Percentiles rank a stretch among this genome's conserved stretches.
These are phyloP conservation scores for Boletus bicolor DNA, from an alignment of 768 basidiomycete genomes.

Conservation along the genomic window DNA sequence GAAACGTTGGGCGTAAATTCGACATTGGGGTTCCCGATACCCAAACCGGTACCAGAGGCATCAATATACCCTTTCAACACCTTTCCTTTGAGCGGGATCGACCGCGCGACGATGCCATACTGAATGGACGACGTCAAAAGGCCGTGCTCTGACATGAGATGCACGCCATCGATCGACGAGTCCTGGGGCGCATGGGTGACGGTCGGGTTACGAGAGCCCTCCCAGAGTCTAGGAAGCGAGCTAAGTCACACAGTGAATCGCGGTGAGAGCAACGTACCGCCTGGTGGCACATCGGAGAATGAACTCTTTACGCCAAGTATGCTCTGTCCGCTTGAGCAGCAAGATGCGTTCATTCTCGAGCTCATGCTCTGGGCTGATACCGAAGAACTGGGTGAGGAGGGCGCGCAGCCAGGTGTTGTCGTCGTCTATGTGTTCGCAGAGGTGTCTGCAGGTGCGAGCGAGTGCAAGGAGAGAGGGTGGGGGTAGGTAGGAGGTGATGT, in stretches of 20 bases:
- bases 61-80: constrained; percentile 69
- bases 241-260: neutral
- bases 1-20: constrained; percentile 71
- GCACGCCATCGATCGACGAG: constrained; percentile 53
- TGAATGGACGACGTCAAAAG: constrained; percentile 61
- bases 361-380: constrained; percentile 61
- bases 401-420: constrained; percentile 81
- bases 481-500: constrained; percentile 70
- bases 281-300: constrained; percentile 52
- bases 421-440: constrained; percentile 66
- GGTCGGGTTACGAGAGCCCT: constrained; percentile 54
- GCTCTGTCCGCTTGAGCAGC: constrained; percentile 54
- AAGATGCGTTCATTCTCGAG: constrained; percentile 43
- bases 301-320: constrained; percentile 70
- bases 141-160: constrained; percentile 53
- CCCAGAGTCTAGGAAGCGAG: constrained; percentile 58
- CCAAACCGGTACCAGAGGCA: constrained; percentile 54
- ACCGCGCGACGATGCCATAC: constrained; percentile 72
- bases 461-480: constrained; percentile 61
- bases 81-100: constrained; percentile 65
- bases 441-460: constrained; percentile 45
- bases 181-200: constrained; percentile 64
- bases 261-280: constrained; percentile 39
- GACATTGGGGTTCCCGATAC: constrained; percentile 70
- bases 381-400: constrained; percentile 64